phyloP scores from a whole-genome alignment of 148 eudicot genomes.

The Fagopyrum esculentum region DNA sequence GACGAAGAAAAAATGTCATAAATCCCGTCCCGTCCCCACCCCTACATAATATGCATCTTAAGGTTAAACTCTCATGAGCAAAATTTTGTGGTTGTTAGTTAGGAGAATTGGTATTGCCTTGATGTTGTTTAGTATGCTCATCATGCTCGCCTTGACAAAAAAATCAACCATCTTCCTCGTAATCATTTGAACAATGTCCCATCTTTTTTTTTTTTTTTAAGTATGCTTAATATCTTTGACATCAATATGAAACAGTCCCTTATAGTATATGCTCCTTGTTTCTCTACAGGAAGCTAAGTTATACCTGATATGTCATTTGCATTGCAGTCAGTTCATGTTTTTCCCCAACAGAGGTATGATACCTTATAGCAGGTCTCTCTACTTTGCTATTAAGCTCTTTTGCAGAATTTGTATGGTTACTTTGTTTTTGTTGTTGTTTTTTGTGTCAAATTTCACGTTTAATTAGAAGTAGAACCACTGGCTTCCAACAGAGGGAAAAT shows the following conservation, averaged over 20 bases:
- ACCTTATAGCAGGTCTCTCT: neutral
- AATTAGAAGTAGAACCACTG: neutral
- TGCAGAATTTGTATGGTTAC: neutral
- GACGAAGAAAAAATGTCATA: too few relatives aligned
- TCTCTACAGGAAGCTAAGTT: neutral
- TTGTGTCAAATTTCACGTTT: neutral
- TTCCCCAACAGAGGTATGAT: neutral
- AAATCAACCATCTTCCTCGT: too few relatives aligned
- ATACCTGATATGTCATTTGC: neutral
- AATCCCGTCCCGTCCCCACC: too few relatives aligned
- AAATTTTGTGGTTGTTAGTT: too few relatives aligned
- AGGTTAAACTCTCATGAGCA: too few relatives aligned
- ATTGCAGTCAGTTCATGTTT: neutral
- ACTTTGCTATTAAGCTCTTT: neutral
- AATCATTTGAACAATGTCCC: too few relatives aligned
- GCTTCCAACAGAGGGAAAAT: neutral
- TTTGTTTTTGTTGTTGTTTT: neutral
- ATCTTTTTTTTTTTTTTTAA: too few relatives aligned
- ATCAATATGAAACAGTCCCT: neutral
- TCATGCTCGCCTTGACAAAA: too few relatives aligned
- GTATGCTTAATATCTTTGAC: too few relatives aligned
- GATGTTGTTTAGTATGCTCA: too few relatives aligned
- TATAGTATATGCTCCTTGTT: neutral
- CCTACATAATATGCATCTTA: too few relatives aligned
- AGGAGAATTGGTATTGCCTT: too few relatives aligned